Evolutionary conservation across 176 grass and related monocot species (phyloP).

Genomic region (Phoenix dactylifera): DNA sequence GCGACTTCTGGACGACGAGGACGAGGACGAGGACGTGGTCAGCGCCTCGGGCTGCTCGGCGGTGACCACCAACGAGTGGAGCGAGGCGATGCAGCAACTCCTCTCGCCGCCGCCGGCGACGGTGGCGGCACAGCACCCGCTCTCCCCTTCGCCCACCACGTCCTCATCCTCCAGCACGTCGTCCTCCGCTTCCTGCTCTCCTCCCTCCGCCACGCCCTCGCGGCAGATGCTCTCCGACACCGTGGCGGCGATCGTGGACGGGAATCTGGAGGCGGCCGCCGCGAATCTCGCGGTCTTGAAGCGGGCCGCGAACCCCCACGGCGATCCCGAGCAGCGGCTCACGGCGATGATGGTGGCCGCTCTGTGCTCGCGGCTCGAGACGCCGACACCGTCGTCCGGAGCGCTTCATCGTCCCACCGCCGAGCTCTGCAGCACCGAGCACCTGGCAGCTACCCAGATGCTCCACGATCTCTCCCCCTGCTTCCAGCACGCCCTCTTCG

Average conservation of each 20-base stretch:
- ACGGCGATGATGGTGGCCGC: conserved; percentile 58
- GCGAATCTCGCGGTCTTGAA: no score
- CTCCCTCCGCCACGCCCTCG: conserved; percentile 18
- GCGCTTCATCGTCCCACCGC: conserved; percentile 17
- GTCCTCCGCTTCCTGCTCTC: conserved; percentile 69
- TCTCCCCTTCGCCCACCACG: conserved; percentile 54
- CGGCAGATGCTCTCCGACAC: conserved; percentile 60
- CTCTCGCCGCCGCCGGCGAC: conserved; percentile 20
- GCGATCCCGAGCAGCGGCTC: conserved; percentile 67
- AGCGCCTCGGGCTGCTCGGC: conserved; percentile 57
- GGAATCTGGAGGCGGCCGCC: conserved; percentile 39
- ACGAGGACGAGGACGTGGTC: conserved; percentile 33
- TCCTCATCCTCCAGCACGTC: conserved; percentile 76
- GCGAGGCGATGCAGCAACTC: conserved; percentile 59
- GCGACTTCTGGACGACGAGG: conserved; percentile 68
- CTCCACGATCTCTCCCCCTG: conserved; percentile 56
- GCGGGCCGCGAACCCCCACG: conserved; percentile 21
- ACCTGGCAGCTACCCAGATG: conserved; percentile 31
- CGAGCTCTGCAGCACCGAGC: conserved; percentile 47
- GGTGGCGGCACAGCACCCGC: conserved; percentile 16
- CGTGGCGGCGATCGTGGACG: conserved; percentile 51
- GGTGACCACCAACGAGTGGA: conserved; percentile 73
- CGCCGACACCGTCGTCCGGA: background rate
- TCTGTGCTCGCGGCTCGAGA: conserved; percentile 47
- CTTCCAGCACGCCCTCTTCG: conserved; percentile 66